Base-by-base conservation (phyloP, 2,329 filamentous ascomycete genomes). In the Sclerotinia subarctica region DNA sequence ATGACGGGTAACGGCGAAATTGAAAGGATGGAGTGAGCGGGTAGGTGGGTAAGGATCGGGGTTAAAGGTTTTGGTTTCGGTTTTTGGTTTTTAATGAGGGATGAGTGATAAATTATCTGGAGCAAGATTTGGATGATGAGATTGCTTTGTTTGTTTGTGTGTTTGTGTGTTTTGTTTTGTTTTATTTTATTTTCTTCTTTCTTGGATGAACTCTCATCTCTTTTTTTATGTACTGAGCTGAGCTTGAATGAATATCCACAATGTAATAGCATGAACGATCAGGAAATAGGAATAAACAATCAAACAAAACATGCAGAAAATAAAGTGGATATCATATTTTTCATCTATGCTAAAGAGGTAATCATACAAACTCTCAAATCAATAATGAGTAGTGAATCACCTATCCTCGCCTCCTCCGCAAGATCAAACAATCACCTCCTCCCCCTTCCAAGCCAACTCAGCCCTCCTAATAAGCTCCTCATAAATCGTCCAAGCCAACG, bases 401-500 rank as follows among this genome's bases (percentile, higher is more conserved):
- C 58, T 38, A 47, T 58, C 24, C 26, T 46, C 32, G 21, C 29
- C 35, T 17, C 32, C 19, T 26, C n/a, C 5, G 6, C 5, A n/a
- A 38, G 11, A 19, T 52, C 24, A 66, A 60, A 66, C 19, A 46
- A 66, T 10, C 29, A 38, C 35, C 29, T 66, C 64, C n/a, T 46
- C 56, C 5, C 46, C 24, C 46, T 26, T 63, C 72, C 71, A 73
- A 47, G 59, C 73, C 62, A 68, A 57, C 64, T 76, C 88, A 0
- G 90, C 90, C 73, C 91, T 85, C 69, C 94, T 83, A 71, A 98
- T 90, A 74, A 97, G 79, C 79, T 97, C 94, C 81, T 99, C 95
- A 77, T 99, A 99, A 52, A 97, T 84, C 13, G 94, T 98, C 95
- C 95, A 99, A 10, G 94, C 94, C 73, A 98, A 83, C n/a, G 95